A percentile compares a stretch with the other conserved stretches of the same genome.
Evolutionary conservation across 1,284 basidiomycete genomes (phyloP).

Genomic region (Boletus sp.): DNA sequence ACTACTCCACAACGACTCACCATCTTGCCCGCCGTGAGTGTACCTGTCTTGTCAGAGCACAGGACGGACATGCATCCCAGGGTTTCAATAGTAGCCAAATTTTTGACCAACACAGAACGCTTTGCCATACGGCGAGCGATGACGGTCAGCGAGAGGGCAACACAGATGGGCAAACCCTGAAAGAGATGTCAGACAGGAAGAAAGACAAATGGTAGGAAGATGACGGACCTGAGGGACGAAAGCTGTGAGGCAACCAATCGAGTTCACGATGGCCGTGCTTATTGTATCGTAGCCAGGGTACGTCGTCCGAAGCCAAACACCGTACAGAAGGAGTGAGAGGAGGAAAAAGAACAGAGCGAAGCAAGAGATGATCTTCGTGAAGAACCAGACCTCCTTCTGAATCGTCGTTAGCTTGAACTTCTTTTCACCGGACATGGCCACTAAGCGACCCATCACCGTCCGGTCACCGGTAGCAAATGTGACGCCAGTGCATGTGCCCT

Average conservation of each 20-base stretch:
- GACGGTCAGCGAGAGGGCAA: conserved; percentile 50
- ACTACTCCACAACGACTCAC: conserved; percentile 11
- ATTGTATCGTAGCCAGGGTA: conserved; percentile 40
- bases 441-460: conserved; percentile 59
- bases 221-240: conserved; percentile 44
- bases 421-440: conserved; percentile 50
- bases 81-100: conserved; percentile 58
- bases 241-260: conserved; percentile 47
- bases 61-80: conserved; percentile 59
- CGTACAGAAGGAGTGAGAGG: conserved; percentile 43
- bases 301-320: conserved; percentile 41
- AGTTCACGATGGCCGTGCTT: conserved; percentile 43
- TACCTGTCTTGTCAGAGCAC: conserved; percentile 57
- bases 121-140: conserved; percentile 51
- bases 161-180: conserved; percentile 45
- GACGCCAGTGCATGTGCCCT: conserved; percentile 56
- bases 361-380: conserved; percentile 45
- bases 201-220: neutral
- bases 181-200: neutral
- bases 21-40: conserved; percentile 42
- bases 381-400: conserved; percentile 48
- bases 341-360: conserved; percentile 41
- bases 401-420: conserved; percentile 50
- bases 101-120: conserved; percentile 56
- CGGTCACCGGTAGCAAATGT: conserved; percentile 58